These are phyloP conservation scores for Xylaria longipes DNA, from an alignment of 495 filamentous ascomycete species.

Conservation along the genomic window DNA sequence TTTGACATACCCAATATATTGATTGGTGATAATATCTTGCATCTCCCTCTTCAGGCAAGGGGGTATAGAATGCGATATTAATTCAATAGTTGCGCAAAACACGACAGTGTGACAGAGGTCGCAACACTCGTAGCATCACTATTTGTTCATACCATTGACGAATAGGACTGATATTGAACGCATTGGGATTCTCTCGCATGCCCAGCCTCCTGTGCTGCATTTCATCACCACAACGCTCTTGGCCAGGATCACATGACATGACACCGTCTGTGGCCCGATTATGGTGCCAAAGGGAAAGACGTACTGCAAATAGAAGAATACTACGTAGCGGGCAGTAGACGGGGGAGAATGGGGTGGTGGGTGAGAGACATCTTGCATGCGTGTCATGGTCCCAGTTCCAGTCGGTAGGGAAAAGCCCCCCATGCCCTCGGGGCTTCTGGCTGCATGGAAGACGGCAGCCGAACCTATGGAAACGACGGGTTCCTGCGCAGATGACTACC, in stretches of 20 bases:
- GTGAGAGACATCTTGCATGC: slow-evolving; percentile 11
- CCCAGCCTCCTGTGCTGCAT: neutral
- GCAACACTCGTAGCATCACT: neutral
- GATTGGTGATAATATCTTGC: neutral
- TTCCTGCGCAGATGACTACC: slow-evolving; percentile 47
- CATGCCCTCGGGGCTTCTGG: neutral
- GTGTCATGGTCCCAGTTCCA: slow-evolving; percentile 22
- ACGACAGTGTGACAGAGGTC: neutral
- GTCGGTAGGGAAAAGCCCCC: slow-evolving; percentile 9
- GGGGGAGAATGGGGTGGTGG: neutral
- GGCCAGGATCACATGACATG: slow-evolving; percentile 7
- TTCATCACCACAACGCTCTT: slow-evolving; percentile 3
- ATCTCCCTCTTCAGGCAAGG: neutral
- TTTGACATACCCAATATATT: neutral
- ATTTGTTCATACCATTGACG: neutral
- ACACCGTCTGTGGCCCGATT: slow-evolving; percentile 9
- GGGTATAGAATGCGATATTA: neutral
- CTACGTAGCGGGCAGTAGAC: neutral
- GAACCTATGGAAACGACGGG: slow-evolving; percentile 42
- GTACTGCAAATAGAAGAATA: neutral
- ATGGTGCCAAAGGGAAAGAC: neutral
- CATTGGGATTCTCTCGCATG: neutral
- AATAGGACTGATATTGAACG: neutral
- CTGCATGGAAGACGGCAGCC: slow-evolving; percentile 28
- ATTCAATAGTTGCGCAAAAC: neutral